These are phyloP conservation scores for Remersonia thermophila DNA, from an alignment of 2,329 filamentous ascomycete species.

Conservation along the genomic window DNA sequence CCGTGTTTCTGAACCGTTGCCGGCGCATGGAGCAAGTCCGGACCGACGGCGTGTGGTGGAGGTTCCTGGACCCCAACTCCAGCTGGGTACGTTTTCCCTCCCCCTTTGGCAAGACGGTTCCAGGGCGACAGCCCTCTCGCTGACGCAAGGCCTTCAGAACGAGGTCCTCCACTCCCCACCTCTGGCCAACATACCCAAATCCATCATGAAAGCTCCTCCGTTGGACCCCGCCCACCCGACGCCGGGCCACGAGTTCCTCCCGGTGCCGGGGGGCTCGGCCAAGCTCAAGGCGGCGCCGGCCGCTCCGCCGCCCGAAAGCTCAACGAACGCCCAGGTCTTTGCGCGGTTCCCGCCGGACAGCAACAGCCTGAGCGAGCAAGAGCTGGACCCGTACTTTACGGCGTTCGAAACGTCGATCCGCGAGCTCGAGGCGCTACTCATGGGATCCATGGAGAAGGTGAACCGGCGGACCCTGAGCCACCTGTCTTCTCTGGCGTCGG, in stretches of 20 bases:
- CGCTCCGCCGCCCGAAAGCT: constrained; percentile 21
- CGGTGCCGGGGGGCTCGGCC: constrained; percentile 71
- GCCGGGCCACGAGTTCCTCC: constrained; percentile 74
- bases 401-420: constrained; percentile 86
- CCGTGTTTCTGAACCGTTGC: constrained; percentile 89
- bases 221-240: constrained; percentile 88
- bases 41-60: constrained; percentile 93
- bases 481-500: constrained; percentile 68
- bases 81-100: constrained; percentile 63
- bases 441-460: constrained; percentile 92
- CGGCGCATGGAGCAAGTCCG: constrained; percentile 83
- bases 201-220: constrained; percentile 87
- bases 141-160: constrained; percentile 45
- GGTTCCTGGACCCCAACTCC: constrained; percentile 92
- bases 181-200: constrained; percentile 83
- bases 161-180: constrained; percentile 93
- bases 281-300: constrained; percentile 56
- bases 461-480: constrained; percentile 83
- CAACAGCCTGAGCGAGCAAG: constrained; percentile 62
- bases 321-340: constrained; percentile 43
- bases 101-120: not conserved
- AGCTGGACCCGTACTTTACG: constrained; percentile 91
- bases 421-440: constrained; percentile 76
- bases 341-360: constrained; percentile 74
- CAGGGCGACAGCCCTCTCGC: constrained; percentile 4